A percentile compares a stretch with the other conserved stretches of the same genome.
Conservation (phyloP, 495 filamentous ascomycete genomes). For the Aspergillus wentii region DNA sequence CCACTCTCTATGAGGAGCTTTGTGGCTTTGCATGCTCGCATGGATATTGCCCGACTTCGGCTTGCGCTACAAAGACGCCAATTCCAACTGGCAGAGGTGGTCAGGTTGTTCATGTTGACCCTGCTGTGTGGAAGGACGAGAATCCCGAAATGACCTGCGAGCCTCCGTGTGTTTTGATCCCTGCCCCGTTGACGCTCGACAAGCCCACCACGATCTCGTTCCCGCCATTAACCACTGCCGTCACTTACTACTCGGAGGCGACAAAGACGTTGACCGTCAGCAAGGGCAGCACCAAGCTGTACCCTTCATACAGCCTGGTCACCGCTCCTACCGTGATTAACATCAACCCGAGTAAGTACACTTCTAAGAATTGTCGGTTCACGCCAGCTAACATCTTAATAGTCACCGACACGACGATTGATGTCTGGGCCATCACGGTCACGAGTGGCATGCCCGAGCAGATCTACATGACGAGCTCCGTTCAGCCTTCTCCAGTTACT, state of each 20-base stretch:
- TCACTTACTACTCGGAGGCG: neutral
- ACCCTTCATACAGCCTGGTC: neutral
- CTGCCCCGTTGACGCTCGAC: neutral
- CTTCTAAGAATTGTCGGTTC: too few relatives aligned
- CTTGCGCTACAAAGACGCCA: neutral
- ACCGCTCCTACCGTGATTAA: neutral
- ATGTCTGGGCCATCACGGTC: constrained; percentile 1
- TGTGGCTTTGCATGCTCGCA: neutral
- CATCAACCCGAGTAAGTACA: neutral
- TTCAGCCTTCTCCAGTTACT: neutral
- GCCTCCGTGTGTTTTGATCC: neutral
- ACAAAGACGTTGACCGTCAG: neutral
- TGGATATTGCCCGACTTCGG: neutral
- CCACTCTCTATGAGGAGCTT: neutral
- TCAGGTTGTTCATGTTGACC: neutral
- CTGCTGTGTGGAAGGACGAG: neutral
- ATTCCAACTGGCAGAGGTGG: neutral
- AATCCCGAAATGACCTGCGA: neutral
- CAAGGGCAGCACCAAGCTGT: neutral
- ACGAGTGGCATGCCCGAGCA: neutral
- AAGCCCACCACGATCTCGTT: neutral
- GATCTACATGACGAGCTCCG: constrained; percentile 1
- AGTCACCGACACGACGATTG: constrained; percentile 1
- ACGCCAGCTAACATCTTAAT: neutral
- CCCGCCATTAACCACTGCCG: neutral